Evolutionary conservation across 2,329 filamentous ascomycete species (phyloP).

Genomic region (Colletotrichum euphorbiae): DNA sequence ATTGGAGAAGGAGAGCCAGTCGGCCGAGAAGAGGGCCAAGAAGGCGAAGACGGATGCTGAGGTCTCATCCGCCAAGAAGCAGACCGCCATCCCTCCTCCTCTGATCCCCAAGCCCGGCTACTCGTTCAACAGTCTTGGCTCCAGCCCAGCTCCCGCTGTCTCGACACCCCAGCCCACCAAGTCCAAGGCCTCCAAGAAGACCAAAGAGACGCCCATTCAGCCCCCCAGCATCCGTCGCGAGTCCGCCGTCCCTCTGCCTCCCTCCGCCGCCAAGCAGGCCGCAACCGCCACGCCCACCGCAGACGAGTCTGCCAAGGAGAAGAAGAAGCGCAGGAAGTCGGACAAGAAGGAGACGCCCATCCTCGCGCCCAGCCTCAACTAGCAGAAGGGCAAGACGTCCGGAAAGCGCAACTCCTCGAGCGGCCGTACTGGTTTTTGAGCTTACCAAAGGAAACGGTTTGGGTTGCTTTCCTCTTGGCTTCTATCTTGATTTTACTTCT

Average conservation of each 20-base stretch:
- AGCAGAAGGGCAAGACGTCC: neutral
- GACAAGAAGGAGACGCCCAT: slow-evolving; percentile 46
- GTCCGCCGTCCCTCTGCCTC: slow-evolving; percentile 31
- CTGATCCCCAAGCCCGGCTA: slow-evolving; percentile 43
- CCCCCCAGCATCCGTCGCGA: slow-evolving; percentile 25
- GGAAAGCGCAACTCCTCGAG: neutral
- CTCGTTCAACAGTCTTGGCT: slow-evolving; percentile 41
- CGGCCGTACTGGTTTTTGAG: too few species aligned
- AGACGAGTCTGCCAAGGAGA: slow-evolving; percentile 41
- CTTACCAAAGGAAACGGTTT: too few species aligned
- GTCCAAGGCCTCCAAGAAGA: slow-evolving; percentile 47
- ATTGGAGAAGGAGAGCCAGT: slow-evolving; percentile 49
- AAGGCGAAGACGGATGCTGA: slow-evolving; percentile 48
- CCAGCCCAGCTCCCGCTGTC: slow-evolving; percentile 42
- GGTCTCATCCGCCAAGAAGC: slow-evolving; percentile 44
- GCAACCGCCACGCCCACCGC: slow-evolving; percentile 13
- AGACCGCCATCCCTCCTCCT: slow-evolving; percentile 50
- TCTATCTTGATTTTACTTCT: neutral
- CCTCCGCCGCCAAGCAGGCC: neutral
- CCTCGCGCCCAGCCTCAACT: slow-evolving; percentile 10
- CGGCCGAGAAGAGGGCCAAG: slow-evolving; percentile 54
- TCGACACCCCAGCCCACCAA: slow-evolving; percentile 42
- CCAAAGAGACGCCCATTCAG: slow-evolving; percentile 47
- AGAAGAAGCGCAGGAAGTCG: slow-evolving; percentile 39
- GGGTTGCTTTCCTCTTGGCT: too few species aligned